Conservation (phyloP, 768 basidiomycete species). For the Tremella yokohamensis region DNA sequence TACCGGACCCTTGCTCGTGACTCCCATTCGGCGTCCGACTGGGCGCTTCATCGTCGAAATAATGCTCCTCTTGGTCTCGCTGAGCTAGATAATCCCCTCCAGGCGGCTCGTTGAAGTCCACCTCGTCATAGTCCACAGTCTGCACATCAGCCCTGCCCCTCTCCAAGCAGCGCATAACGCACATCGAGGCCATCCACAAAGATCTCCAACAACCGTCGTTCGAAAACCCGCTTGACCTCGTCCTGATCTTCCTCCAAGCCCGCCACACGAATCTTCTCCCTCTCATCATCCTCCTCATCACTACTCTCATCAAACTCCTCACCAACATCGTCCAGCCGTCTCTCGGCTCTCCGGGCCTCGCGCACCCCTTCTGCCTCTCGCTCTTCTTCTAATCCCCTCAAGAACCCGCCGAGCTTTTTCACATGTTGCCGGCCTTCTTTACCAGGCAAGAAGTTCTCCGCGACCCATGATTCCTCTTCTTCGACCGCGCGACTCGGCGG, state of each 20-base stretch:
- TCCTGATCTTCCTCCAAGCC: conserved; percentile 29
- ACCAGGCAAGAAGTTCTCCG: conserved; percentile 25
- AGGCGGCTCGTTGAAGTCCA: conserved; percentile 46
- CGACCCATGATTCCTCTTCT: conserved; percentile 27
- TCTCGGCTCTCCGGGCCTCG: conserved; percentile 48
- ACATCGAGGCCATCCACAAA: conserved; percentile 50
- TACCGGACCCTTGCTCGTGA: conserved; percentile 10
- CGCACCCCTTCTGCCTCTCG: conserved; percentile 54
- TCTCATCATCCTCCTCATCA: conserved; percentile 27
- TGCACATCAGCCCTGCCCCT: conserved; percentile 7
- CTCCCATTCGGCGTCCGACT: conserved; percentile 20
- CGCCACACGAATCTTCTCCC: not conserved
- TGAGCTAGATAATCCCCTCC: conserved; percentile 30
- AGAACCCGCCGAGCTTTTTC: conserved; percentile 52
- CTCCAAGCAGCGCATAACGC: conserved; percentile 15
- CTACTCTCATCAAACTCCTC: conserved; percentile 67
- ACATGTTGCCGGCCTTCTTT: conserved; percentile 32
- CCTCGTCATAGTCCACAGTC: conserved; percentile 42
- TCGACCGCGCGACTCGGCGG: conserved; percentile 18
- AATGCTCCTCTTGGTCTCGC: conserved; percentile 42
- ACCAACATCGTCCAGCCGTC: conserved; percentile 63
- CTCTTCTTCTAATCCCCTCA: conserved; percentile 62
- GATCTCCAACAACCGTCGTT: conserved; percentile 40
- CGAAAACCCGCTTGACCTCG: conserved; percentile 39
- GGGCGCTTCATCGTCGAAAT: conserved; percentile 45